These are phyloP conservation scores for Stagonosporopsis chrysanthemi DNA, from an alignment of 2,329 filamentous ascomycete genomes.

Conservation along the genomic window DNA sequence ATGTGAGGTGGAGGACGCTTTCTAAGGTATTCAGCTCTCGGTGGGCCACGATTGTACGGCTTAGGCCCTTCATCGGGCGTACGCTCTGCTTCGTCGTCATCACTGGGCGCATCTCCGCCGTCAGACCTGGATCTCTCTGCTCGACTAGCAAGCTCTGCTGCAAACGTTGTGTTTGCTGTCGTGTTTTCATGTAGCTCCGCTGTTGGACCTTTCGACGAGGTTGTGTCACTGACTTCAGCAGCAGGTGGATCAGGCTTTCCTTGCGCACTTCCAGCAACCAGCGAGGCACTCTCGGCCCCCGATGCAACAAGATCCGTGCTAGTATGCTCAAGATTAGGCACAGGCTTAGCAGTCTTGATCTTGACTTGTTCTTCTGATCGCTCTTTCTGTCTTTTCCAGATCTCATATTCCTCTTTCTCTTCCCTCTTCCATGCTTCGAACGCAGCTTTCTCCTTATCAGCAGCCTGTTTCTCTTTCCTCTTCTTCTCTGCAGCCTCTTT, in stretches of 20 bases:
- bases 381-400: constrained; percentile 32
- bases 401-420: constrained; percentile 34
- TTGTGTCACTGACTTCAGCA: not conserved
- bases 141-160: not conserved
- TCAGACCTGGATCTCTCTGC: not conserved
- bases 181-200: not conserved
- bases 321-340: not conserved
- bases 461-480: constrained; percentile 37
- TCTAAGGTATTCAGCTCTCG: not conserved
- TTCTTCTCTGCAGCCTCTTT: constrained; percentile 44
- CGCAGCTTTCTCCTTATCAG: constrained; percentile 42
- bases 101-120: not conserved
- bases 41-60: not conserved
- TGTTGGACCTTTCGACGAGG: not conserved
- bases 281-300: not conserved
- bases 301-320: not conserved
- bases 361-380: constrained; percentile 6
- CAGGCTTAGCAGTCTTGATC: not conserved
- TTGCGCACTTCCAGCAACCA: not conserved
- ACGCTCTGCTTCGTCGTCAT: not conserved
- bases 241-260: not conserved
- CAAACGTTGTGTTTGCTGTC: not conserved
- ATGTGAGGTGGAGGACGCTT: not conserved
- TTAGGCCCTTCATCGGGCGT: not conserved
- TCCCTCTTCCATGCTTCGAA: constrained; percentile 47